Percentiles rank a stretch among this genome's conserved stretches.
Evolutionary conservation across 1,284 basidiomycete species (phyloP).

Genomic region (Ceratobasidium sp.): DNA sequence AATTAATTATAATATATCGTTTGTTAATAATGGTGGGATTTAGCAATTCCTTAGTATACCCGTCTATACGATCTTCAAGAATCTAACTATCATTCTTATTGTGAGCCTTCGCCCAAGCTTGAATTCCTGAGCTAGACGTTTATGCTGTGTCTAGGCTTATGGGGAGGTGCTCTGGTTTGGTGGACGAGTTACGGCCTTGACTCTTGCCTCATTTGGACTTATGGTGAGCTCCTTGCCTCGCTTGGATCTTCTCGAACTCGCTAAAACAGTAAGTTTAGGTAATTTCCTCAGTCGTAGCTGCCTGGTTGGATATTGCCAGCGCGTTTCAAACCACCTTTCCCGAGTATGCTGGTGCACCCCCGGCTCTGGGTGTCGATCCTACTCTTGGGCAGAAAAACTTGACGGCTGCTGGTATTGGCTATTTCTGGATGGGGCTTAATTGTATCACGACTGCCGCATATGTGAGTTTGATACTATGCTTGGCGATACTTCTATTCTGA

Average conservation of each 20-base stretch:
- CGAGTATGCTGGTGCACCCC: conserved; percentile 28
- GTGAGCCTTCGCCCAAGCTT: conserved; percentile 59
- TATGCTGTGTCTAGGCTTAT: conserved; percentile 72
- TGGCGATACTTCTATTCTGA: neutral
- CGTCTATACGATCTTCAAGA: conserved; percentile 99
- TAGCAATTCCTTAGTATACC: conserved; percentile 95
- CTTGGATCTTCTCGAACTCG: conserved; percentile 12
- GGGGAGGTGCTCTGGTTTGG: conserved; percentile 98
- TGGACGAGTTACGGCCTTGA: conserved; percentile 87
- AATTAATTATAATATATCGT: conserved; percentile 8
- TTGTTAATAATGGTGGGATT: neutral
- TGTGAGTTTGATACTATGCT: conserved; percentile 62
- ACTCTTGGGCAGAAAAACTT: conserved; percentile 57
- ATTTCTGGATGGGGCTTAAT: conserved; percentile 97
- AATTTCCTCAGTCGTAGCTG: conserved; percentile 94
- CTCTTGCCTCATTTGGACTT: conserved; percentile 88
- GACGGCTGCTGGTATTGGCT: conserved; percentile 79
- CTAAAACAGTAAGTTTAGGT: conserved; percentile 64
- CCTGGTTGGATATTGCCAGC: conserved; percentile 81
- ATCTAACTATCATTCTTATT: conserved; percentile 97
- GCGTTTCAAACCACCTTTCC: conserved; percentile 20
- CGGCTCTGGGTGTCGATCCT: conserved; percentile 46
- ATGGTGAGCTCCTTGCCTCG: conserved; percentile 77
- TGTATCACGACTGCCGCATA: conserved; percentile 93
- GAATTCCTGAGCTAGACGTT: conserved; percentile 15